Evolutionary conservation across 1,139 yeast genomes (phyloP).

Genomic region (Yamadazyma buinensis): DNA sequence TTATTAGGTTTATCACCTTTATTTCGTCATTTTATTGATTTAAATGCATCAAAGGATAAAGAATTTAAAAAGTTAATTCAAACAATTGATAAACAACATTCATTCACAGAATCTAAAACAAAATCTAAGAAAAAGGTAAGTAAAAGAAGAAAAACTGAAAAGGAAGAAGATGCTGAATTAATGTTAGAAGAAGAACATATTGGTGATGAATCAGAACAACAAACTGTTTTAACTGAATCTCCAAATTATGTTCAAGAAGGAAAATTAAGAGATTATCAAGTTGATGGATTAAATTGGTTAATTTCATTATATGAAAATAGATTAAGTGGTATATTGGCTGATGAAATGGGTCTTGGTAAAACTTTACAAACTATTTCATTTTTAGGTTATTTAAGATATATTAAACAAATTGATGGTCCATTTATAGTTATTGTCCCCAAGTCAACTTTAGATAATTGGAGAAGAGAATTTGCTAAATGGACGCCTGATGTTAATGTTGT

Average conservation of each 20-base stretch:
- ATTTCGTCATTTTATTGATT: conserved; percentile 84
- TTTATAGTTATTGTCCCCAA: conserved; percentile 91
- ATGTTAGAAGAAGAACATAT: conserved; percentile 68
- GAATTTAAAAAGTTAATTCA: conserved; percentile 50
- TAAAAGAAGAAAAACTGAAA: conserved; percentile 67
- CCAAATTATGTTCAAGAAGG: conserved; percentile 70
- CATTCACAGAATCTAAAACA: conserved; percentile 18
- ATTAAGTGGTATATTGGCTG: conserved; percentile 45
- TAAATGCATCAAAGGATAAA: conserved; percentile 72
- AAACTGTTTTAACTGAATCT: conserved; percentile 70
- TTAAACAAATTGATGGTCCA: conserved; percentile 82
- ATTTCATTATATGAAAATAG: conserved; percentile 42
- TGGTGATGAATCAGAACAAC: conserved; percentile 42
- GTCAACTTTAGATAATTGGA: conserved; percentile 93
- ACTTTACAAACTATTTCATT: conserved; percentile 54
- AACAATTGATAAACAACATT: conserved; percentile 37
- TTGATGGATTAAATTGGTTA: conserved; percentile 48
- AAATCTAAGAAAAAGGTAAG: conserved; percentile 7
- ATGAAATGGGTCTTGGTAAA: conserved; percentile 50
- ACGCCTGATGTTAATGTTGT: conserved; percentile 91
- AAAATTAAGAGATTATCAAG: conserved; percentile 69
- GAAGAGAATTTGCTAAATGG: conserved; percentile 90
- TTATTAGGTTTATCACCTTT: conserved; percentile 78
- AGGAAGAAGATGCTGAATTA: conserved; percentile 89
- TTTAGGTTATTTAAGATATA: conserved; percentile 78